Base-by-base conservation (phyloP, 2,329 filamentous ascomycete genomes). In the Cordyceps javanica region DNA sequence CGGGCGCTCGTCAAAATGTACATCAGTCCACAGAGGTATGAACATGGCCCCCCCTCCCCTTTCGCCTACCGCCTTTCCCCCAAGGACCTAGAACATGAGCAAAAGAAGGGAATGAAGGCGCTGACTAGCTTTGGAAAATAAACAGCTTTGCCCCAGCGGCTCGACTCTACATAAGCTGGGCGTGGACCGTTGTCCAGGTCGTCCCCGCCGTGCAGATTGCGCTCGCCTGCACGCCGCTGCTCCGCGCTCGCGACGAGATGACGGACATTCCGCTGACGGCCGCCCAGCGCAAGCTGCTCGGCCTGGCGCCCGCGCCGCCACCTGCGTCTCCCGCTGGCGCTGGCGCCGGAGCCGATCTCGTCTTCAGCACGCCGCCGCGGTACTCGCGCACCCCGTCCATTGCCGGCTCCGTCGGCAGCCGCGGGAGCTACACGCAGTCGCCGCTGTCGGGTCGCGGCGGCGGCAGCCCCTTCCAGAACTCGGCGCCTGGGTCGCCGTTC, bases 221-320 rank as follows among this genome's bases (percentile, higher is more conserved):
- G 61, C 66, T 86, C 56, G 89, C 91, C 38, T 75, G 90, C 58
- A 76, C 85, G 46, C 94, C 93, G 2, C 80, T 96, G 13, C 73
- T 91, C 66, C 82, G 86, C 62, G 79, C 81, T 44, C 80, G 79
- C 64, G 94, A 97, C 71, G 82, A 91, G 61, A 81, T 97, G 62
- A 78, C 86, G 71, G 94, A 99, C 70, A 96, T 99, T 52, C 86
- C 93, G 60, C 82, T 99, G 63, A 97, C 93, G 11, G 61, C 68
- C 30, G 68, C 70, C 44, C 94, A 97, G 76, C 88, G 93, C 60
- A 81, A 86, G 62, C 82, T 96, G 14, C 83, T 99, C 53, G 92
- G 91, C 49, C 83, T 99, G 3, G 82, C 87, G 39, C 87, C 90
- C 3, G 83, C 80, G 59, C 78, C 80, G 3, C 73, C 75, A 73